Percentiles rank a stretch among this genome's conserved stretches.
These are phyloP conservation scores for Alisma plantagoaquatica DNA, from an alignment of 106 monocot genomes.

Conservation along the genomic window DNA sequence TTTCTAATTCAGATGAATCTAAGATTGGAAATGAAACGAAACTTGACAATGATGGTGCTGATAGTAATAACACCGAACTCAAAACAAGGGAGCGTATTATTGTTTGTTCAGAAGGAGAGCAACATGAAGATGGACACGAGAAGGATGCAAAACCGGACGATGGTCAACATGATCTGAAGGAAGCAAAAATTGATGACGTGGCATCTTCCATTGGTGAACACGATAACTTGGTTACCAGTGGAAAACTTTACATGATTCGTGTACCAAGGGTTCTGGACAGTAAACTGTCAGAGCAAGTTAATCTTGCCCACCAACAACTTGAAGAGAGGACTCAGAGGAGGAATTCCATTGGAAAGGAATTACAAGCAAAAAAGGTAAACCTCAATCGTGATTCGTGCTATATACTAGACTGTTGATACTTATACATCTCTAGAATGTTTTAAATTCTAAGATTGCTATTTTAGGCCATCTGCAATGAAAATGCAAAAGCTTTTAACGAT, in stretches of 20 bases:
- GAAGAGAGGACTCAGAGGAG: conserved; percentile 40
- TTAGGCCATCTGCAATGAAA: conserved; percentile 23
- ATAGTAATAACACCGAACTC: no score
- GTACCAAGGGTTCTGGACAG: conserved; percentile 32
- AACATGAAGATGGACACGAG: no score
- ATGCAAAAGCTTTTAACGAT: conserved; percentile 14
- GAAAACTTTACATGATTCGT: conserved; percentile 25
- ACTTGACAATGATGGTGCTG: no score
- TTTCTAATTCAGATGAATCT: no score
- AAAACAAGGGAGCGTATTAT: no score
- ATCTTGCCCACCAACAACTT: conserved; percentile 21
- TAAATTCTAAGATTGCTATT: background rate
- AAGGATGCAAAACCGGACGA: no score
- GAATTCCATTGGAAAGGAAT: conserved; percentile 22
- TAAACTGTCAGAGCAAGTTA: conserved; percentile 18
- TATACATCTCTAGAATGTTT: background rate
- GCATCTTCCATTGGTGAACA: no score
- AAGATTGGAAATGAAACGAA: no score
- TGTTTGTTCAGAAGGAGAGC: no score
- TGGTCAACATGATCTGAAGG: no score
- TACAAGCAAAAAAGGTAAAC: conserved; percentile 45
- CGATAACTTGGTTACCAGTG: no score
- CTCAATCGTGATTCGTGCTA: background rate
- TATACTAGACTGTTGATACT: background rate
- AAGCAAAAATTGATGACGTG: no score